phyloP scores from a whole-genome alignment of 176 grass and related monocot species.

The Phoenix dactylifera region DNA sequence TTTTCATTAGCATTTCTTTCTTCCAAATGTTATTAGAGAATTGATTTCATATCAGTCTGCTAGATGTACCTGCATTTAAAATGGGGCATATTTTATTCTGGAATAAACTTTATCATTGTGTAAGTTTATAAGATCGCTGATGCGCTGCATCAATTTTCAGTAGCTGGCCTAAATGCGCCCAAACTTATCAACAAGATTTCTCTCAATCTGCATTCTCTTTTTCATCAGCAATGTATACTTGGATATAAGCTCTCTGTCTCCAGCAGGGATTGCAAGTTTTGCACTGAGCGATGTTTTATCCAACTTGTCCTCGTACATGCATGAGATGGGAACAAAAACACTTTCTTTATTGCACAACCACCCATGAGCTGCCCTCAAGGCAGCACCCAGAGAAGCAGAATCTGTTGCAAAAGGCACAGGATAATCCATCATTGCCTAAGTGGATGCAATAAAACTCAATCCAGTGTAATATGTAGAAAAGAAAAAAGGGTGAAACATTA shows the following conservation, averaged over 20 bases:
- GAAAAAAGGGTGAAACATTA: no score
- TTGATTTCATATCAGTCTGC: no score
- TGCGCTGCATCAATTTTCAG: neutral
- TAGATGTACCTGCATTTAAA: no score
- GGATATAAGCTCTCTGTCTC: slow-evolving; percentile 34
- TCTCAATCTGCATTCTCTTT: slow-evolving; percentile 86
- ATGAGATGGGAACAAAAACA: slow-evolving; percentile 54
- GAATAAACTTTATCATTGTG: no score
- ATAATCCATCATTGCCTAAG: no score
- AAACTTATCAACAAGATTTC: slow-evolving; percentile 48
- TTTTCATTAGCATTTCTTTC: no score
- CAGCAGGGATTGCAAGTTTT: slow-evolving; percentile 37
- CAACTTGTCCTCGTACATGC: slow-evolving; percentile 49
- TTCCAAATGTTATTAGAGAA: no score
- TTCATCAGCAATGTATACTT: slow-evolving; percentile 76
- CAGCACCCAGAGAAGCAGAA: slow-evolving; percentile 78
- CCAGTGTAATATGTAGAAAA: no score
- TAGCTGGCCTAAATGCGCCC: slow-evolving; percentile 26
- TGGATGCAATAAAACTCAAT: no score
- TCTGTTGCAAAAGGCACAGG: slow-evolving; percentile 28
- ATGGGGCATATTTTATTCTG: no score
- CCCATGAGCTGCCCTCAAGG: slow-evolving; percentile 77
- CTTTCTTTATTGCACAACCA: slow-evolving; percentile 80
- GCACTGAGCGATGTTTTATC: slow-evolving; percentile 61
- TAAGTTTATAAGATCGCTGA: no score